Evolutionary conservation across 2,329 filamentous ascomycete species (phyloP).

Genomic region (Phaeosphaeriaceae sp.): DNA sequence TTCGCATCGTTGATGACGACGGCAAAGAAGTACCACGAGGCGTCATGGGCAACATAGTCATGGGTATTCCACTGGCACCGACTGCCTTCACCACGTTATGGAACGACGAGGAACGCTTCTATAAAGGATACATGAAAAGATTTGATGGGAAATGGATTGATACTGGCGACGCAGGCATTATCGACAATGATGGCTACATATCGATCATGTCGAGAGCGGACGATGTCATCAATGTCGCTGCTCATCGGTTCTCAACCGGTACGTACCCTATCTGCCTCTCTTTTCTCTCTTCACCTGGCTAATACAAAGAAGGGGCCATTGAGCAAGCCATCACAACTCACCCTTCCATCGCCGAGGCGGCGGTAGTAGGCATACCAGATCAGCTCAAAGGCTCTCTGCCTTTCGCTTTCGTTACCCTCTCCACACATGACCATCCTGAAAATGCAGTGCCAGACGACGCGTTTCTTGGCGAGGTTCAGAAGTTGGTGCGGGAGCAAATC

Average conservation of each 20-base stretch:
- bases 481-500: constrained; percentile 77
- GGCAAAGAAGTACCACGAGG: constrained; percentile 75
- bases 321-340: constrained; percentile 90
- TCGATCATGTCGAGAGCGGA: constrained; percentile 72
- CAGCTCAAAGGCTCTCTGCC: constrained; percentile 87
- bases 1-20: constrained; percentile 81
- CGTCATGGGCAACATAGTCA: constrained; percentile 89
- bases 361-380: constrained; percentile 86
- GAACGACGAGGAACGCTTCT: constrained; percentile 85
- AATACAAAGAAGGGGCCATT: constrained; percentile 69
- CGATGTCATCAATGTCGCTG: constrained; percentile 95
- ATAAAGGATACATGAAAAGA: constrained; percentile 80
- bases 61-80: constrained; percentile 81
- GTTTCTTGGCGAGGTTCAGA: constrained; percentile 71
- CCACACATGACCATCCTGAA: constrained; percentile 58
- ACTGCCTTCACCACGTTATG: constrained; percentile 87
- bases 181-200: constrained; percentile 75
- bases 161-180: constrained; percentile 87
- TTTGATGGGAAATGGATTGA: constrained; percentile 87
- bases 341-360: constrained; percentile 79
- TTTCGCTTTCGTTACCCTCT: constrained; percentile 82
- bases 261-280: constrained; percentile 34
- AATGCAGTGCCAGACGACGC: constrained; percentile 58
- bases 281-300: neutral
- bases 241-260: constrained; percentile 89